Conservation (phyloP, 2,329 filamentous ascomycete species). For the Verticillium nonalfalfae region DNA sequence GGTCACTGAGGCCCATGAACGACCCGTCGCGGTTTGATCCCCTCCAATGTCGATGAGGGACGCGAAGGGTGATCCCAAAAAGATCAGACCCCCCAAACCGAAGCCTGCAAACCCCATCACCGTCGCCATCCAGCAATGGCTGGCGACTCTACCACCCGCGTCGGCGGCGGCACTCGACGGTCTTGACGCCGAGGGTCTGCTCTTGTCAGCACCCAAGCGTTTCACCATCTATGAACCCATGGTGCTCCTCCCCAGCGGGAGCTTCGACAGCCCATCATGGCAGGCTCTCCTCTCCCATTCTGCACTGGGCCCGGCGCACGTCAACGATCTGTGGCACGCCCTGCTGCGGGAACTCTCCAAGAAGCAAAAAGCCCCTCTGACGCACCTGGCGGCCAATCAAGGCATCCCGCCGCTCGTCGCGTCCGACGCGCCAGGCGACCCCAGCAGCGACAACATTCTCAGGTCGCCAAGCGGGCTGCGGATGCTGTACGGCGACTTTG, state of each 20-base stretch:
- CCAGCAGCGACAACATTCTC: constrained; percentile 56
- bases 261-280: constrained; percentile 42
- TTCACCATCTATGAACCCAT: constrained; percentile 58
- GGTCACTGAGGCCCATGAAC: no score
- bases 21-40: no score
- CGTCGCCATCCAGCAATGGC: constrained; percentile 27
- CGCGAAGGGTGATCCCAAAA: background rate
- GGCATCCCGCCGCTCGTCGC: constrained; percentile 46
- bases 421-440: background rate
- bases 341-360: constrained; percentile 41
- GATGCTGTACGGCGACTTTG: constrained; percentile 71
- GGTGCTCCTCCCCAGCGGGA: constrained; percentile 52
- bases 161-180: constrained; percentile 3
- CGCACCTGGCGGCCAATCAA: constrained; percentile 55
- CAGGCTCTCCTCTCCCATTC: constrained; percentile 20
- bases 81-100: constrained; percentile 11
- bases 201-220: constrained; percentile 42
- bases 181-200: constrained; percentile 20
- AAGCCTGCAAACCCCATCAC: constrained; percentile 29
- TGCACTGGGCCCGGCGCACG: constrained; percentile 14
- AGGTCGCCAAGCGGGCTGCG: constrained; percentile 66
- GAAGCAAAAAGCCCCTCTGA: constrained; percentile 27
- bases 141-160: constrained; percentile 16
- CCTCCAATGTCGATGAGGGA: background rate
- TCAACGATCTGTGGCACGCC: constrained; percentile 35